Base-by-base conservation (phyloP, 148 eudicot genomes). In the Suaeda aralocaspica region DNA sequence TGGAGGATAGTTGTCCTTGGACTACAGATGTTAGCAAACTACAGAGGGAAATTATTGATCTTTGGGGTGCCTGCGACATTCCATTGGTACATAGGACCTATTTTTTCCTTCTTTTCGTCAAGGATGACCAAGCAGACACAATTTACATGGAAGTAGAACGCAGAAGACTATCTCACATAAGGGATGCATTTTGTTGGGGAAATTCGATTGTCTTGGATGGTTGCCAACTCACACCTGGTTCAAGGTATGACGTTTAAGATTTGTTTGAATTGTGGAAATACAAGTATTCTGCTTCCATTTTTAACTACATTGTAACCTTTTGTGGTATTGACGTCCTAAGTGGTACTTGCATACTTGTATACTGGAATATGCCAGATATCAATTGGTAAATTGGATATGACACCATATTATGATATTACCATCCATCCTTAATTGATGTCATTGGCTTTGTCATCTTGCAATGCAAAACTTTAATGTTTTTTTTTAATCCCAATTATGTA, bases 141-240 rank as follows among this genome's bases (percentile, higher is more conserved):
- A 81, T 95, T 74, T 95, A 91, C 84, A 74, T 95, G 87, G 90
- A 95, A 71, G 99, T 95, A 12, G 99, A 95, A 77, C 81, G 87
- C 29, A 77, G 97, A 73, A 82, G 97, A 77, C 75, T 91, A 68
- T 75, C 82, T 34, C 88, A 81, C 81, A 82, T 91, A 50, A 85
- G 82, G 73, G 87, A 86, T 41, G 82, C 86, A 62, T 91, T 86
- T 78, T 71, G 86, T 61, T 78, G 72, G 66, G 93, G 90, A 28
- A 86, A 74, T 52, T 79, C 82, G 50, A 80, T 88, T 11, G 64
- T 81, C 18, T 77, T 83, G 28, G 83, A 86, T 77, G 91, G 88
- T 48, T 78, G 73, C 74, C 76, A 79, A 68, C 76, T 91, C 74
- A 79, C 93, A 6, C 83, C 75, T 68, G 80, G 81, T 74, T 87